A percentile compares a stretch with the other conserved stretches of the same genome.
Evolutionary conservation across 495 filamentous ascomycete species (phyloP).

Genomic region (Penicillium argentinense): DNA sequence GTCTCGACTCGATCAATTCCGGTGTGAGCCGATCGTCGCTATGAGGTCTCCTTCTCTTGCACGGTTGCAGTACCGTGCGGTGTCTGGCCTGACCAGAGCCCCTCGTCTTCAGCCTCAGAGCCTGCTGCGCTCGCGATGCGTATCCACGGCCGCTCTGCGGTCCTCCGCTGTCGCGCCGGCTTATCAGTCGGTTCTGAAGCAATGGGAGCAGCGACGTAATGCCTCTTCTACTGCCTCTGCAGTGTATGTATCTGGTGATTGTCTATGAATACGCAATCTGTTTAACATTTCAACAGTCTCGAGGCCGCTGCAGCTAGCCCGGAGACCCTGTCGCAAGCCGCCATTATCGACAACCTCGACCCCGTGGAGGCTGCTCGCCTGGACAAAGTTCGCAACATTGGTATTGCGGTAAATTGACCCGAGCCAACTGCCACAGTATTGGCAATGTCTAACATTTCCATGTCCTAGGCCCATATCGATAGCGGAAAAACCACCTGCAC

Average conservation of each 20-base stretch:
- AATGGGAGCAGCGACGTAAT: conserved; percentile 42
- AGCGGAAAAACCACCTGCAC: conserved; percentile 97
- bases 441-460: conserved; percentile 13
- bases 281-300: conserved; percentile 33
- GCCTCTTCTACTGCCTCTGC: conserved; percentile 41
- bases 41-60: conserved; percentile 50
- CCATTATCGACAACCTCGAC: conserved; percentile 71
- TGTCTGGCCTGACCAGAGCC: conserved; percentile 45
- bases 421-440: not conserved
- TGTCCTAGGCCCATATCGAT: conserved; percentile 87
- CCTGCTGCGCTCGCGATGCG: conserved; percentile 37
- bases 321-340: conserved; percentile 59
- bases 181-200: conserved; percentile 40
- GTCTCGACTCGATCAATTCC: conserved; percentile 29
- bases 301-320: conserved; percentile 64
- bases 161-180: conserved; percentile 39
- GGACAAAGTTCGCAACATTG: conserved; percentile 86
- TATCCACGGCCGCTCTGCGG: conserved; percentile 43
- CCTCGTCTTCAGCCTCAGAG: conserved; percentile 41
- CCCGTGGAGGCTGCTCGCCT: conserved; percentile 75
- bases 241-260: conserved; percentile 23
- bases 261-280: not conserved
- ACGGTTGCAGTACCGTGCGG: conserved; percentile 43
- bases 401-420: conserved; percentile 75
- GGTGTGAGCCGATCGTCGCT: conserved; percentile 30